phyloP scores from a whole-genome alignment of 1,139 yeast species.

The Geotrichum europaeum region DNA sequence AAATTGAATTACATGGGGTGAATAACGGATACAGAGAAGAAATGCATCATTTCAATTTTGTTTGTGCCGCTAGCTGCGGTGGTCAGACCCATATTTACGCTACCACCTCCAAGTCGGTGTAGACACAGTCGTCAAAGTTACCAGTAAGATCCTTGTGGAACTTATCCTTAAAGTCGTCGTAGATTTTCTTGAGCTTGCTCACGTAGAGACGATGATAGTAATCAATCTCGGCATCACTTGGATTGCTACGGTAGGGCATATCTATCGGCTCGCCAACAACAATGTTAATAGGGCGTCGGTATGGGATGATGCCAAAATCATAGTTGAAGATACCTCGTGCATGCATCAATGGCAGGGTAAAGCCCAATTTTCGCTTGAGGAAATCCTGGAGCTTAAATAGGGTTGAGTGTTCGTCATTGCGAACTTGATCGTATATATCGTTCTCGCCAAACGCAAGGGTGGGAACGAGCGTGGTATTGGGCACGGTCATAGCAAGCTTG shows the following conservation, averaged over 20 bases:
- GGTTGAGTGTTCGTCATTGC: slow-evolving; percentile 50
- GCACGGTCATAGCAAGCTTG: slow-evolving; percentile 73
- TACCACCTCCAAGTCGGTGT: slow-evolving; percentile 9
- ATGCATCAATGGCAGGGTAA: slow-evolving; percentile 85
- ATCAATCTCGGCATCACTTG: slow-evolving; percentile 49
- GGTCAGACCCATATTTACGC: neutral
- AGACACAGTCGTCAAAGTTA: slow-evolving; percentile 8
- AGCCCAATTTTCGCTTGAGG: slow-evolving; percentile 66
- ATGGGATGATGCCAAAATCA: slow-evolving; percentile 88
- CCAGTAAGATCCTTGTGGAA: slow-evolving; percentile 17
- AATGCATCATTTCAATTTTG: neutral
- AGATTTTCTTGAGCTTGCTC: slow-evolving; percentile 59
- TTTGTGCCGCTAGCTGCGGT: neutral
- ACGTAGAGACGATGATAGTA: slow-evolving; percentile 69
- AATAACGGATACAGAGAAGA: neutral
- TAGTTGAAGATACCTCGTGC: slow-evolving; percentile 91
- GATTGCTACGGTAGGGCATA: slow-evolving; percentile 49
- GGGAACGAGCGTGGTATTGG: slow-evolving; percentile 77
- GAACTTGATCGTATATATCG: slow-evolving; percentile 60
- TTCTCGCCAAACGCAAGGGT: slow-evolving; percentile 92
- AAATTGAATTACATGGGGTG: neutral
- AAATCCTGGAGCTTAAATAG: slow-evolving; percentile 56
- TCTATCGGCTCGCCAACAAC: slow-evolving; percentile 72
- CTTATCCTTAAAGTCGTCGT: slow-evolving; percentile 59
- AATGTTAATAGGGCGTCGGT: slow-evolving; percentile 69